Evolutionary conservation across 2,329 filamentous ascomycete genomes (phyloP), one percentile per base, ranked within the genome.

Genomic region (Clonostachys sp.): DNA sequence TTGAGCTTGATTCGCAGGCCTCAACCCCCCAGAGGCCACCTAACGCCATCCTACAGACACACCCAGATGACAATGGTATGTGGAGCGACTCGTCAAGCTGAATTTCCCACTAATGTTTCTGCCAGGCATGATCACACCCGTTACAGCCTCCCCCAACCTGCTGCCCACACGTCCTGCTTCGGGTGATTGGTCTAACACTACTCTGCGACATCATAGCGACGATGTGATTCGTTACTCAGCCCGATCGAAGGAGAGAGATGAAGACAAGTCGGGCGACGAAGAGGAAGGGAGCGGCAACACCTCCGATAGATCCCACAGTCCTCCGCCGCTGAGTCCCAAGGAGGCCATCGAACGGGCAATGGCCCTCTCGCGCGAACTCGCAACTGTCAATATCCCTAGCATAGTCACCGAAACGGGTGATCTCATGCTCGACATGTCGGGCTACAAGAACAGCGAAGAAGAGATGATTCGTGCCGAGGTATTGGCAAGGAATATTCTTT

Each of bases 361-460:
- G 61, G 83, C 86, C 30, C 75, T 99, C 12, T 96, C 92, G 10
- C 88, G 89, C 62, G 91, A 91, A 63, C 78, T 99, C 4, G 89
- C 89, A 42, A 86, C 83, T 4, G 94, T 88, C 43, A 96, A 97
- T 61, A 97, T 99, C 50, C 90, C 91, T 6, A 94, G 87, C 48
- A 86, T 89, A 54, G 85, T 99, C n/a, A 97, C 87, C 1, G 91
- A 95, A 48, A 87, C 82, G 1, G 94, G 94, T 14, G 94, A 99
- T 66, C 73, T 99, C 47, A 97, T 97, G 91, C 73, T 99, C 45
- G 94, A 99, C 64, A 96, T 99, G 91, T 91, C 91, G 0, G 90
- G 90, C 1, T 96, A 96, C 71, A 97, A 96, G 67, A 89, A 86
- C 63, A 95, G 85, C 59, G 92, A 97, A 55, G 90, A 95, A 57